A percentile compares a stretch with the other conserved stretches of the same genome.
Conservation (phyloP, 257 asterid species). For the Scutellaria barbata region DNA sequence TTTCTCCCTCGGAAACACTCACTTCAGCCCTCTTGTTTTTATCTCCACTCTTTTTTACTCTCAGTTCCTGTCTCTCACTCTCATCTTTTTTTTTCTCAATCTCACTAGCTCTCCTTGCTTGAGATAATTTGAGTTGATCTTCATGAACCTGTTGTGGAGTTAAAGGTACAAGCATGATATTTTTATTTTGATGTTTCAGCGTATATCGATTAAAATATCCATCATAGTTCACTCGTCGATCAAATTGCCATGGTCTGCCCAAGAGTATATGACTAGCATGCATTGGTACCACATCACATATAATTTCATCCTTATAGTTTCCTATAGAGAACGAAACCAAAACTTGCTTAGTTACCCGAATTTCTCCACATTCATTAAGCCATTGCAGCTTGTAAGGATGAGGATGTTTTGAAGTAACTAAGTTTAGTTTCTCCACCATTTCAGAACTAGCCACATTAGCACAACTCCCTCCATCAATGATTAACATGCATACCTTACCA, state of each 20-base stretch:
- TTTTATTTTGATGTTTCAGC: too few species aligned
- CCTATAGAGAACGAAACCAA: neutral
- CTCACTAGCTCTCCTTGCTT: neutral
- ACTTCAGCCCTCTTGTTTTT: too few species aligned
- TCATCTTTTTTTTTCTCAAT: neutral
- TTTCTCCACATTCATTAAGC: slow-evolving; percentile 5
- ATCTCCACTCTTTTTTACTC: neutral
- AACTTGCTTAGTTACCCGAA: slow-evolving; percentile 8
- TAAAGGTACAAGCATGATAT: neutral
- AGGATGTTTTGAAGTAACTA: neutral
- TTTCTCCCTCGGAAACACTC: too few species aligned
- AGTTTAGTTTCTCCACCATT: slow-evolving; percentile 7
- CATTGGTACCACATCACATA: too few species aligned
- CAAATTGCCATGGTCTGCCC: too few species aligned
- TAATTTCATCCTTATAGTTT: too few species aligned
- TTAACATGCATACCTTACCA: slow-evolving; percentile 12
- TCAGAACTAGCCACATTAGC: neutral
- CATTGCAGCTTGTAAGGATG: neutral
- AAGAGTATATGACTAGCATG: too few species aligned
- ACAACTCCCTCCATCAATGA: slow-evolving; percentile 10
- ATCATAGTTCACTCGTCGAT: too few species aligned
- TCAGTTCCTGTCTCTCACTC: neutral
- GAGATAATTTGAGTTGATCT: neutral
- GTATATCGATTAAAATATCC: too few species aligned
- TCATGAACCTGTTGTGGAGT: slow-evolving; percentile 2